These are phyloP conservation scores for Xylaria sp. DNA, from an alignment of 2,329 filamentous ascomycete genomes.

Conservation along the genomic window DNA sequence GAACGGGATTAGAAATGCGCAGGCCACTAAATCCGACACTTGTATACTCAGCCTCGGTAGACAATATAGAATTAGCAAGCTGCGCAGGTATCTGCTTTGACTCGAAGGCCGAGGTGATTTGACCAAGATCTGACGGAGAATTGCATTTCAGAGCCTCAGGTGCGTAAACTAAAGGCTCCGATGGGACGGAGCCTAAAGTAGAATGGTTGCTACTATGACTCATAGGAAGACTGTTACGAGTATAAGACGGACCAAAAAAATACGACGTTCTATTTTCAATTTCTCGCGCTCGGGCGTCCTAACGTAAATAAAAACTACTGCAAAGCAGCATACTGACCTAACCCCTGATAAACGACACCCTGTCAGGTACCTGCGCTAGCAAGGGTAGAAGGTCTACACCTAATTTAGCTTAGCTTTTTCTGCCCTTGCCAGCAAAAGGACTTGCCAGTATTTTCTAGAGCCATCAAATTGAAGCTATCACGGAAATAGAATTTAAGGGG, in stretches of 20 bases:
- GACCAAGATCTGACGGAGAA: constrained; percentile 11
- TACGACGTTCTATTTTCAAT: constrained; percentile 10
- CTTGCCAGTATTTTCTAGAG: too few relatives aligned
- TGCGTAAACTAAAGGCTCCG: constrained; percentile 11
- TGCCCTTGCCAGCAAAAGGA: too few relatives aligned
- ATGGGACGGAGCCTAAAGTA: constrained; percentile 12
- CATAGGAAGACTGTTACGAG: constrained; percentile 9
- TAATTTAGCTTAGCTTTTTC: too few relatives aligned
- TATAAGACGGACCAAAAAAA: constrained; percentile 2
- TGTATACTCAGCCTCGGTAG: constrained; percentile 13
- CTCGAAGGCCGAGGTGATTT: constrained; percentile 13
- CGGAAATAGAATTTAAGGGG: too few relatives aligned
- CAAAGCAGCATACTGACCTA: constrained; percentile 12
- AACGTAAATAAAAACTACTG: constrained; percentile 8
- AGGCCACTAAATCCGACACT: constrained; percentile 12
- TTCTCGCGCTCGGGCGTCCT: constrained; percentile 10
- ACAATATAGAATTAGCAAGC: constrained; percentile 17
- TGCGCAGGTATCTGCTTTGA: constrained; percentile 14
- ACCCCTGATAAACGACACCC: too few relatives aligned
- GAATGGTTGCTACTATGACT: constrained; percentile 12
- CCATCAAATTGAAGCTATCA: too few relatives aligned
- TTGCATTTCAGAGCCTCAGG: constrained; percentile 14
- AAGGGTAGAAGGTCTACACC: too few relatives aligned
- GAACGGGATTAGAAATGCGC: constrained; percentile 13
- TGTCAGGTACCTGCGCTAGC: too few relatives aligned